phyloP scores from a whole-genome alignment of 306 rosid species.

The Prunus fruticosa region DNA sequence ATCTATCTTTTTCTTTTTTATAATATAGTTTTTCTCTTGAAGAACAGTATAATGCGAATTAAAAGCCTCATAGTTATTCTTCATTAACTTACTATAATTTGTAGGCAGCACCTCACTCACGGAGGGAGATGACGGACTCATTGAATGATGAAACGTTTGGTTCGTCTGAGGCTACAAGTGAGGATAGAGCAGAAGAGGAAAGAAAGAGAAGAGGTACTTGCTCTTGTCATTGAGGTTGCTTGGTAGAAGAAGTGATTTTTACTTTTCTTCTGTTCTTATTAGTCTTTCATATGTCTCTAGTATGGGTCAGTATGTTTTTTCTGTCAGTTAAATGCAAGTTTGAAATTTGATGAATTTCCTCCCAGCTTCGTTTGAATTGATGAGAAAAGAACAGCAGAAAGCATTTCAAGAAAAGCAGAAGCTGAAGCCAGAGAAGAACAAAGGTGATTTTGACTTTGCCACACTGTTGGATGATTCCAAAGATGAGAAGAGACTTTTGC shows the following conservation, averaged over 20 bases:
- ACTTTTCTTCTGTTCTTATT: conserved; percentile 12
- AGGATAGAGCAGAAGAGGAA: conserved; percentile 92
- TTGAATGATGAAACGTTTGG: conserved; percentile 89
- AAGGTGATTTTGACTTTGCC: conserved; percentile 49
- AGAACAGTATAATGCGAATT: conserved; percentile 16
- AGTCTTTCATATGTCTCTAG: conserved; percentile 13
- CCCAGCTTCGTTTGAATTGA: conserved; percentile 78
- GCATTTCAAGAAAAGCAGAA: conserved; percentile 68
- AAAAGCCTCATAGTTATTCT: neutral
- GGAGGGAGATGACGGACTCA: conserved; percentile 62
- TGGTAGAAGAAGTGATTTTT: neutral
- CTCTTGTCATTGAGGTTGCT: conserved; percentile 16
- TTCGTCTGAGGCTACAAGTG: conserved; percentile 64
- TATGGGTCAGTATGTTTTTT: conserved; percentile 14
- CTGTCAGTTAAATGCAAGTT: conserved; percentile 13
- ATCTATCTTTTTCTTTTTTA: neutral
- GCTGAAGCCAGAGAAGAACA: conserved; percentile 52
- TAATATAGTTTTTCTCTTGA: neutral
- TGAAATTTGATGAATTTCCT: conserved; percentile 33
- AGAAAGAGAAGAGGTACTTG: conserved; percentile 89
- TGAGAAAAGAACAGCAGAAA: conserved; percentile 95
- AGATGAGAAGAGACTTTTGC: conserved; percentile 44
- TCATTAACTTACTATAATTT: conserved; percentile 21
- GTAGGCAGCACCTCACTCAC: conserved; percentile 76
- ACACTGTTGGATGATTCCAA: conserved; percentile 48